Conservation (phyloP, 1,139 yeast species). For the Pichia sp. region DNA sequence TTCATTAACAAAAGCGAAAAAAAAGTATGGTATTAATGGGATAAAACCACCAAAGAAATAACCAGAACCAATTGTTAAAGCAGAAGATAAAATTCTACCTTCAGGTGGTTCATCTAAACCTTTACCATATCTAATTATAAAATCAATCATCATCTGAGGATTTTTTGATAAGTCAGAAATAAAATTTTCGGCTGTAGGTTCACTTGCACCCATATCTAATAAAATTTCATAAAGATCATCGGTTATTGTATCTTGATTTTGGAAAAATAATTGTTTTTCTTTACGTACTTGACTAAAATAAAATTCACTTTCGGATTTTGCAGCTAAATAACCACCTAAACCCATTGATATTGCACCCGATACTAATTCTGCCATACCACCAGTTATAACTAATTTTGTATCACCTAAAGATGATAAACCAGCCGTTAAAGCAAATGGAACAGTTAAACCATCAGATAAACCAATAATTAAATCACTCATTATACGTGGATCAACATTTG, state of each 20-base stretch:
- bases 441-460: conserved; percentile 74
- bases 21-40: conserved; percentile 76
- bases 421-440: conserved; percentile 80
- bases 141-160: conserved; percentile 63
- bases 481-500: conserved; percentile 52
- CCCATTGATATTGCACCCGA: conserved; percentile 87
- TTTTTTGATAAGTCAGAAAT: conserved; percentile 62
- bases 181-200: conserved; percentile 58
- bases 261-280: conserved; percentile 64
- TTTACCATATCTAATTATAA: conserved; percentile 64
- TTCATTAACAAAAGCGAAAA: conserved; percentile 61
- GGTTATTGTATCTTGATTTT: conserved; percentile 47
- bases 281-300: conserved; percentile 63
- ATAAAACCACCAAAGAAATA: conserved; percentile 78
- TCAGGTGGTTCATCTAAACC: conserved; percentile 80
- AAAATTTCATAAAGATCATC: conserved; percentile 72
- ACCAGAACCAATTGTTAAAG: conserved; percentile 67
- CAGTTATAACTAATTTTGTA: conserved; percentile 68
- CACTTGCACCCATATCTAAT: conserved; percentile 63
- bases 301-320: conserved; percentile 71
- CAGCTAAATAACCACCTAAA: conserved; percentile 75
- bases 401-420: conserved; percentile 75
- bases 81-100: conserved; percentile 70
- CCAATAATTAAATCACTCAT: conserved; percentile 80
- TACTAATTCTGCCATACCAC: conserved; percentile 80